These are phyloP conservation scores for Triadica sebifera DNA, from an alignment of 345 rosid genomes.

Conservation along the genomic window DNA sequence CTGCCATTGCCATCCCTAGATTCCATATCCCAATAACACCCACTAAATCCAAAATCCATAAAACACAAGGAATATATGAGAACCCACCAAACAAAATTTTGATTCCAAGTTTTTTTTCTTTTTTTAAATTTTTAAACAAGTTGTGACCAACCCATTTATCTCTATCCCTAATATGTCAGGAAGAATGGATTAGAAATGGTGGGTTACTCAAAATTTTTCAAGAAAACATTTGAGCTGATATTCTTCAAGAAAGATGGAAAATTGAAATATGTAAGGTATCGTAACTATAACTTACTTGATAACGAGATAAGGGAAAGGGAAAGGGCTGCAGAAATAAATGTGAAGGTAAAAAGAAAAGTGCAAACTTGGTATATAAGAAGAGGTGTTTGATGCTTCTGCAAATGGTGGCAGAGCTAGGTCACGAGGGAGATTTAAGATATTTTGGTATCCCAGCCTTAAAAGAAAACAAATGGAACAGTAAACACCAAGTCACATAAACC, in stretches of 20 bases:
- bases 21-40: constrained; percentile 38
- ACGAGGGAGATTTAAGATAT: constrained; percentile 21
- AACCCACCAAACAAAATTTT: constrained; percentile 16
- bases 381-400: constrained; percentile 34
- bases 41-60: constrained; percentile 28
- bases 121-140: neutral
- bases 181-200: too few species aligned
- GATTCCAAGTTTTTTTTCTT: constrained; percentile 1
- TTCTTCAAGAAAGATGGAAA: neutral
- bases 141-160: constrained; percentile 12
- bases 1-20: constrained; percentile 45
- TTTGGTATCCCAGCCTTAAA: constrained; percentile 22
- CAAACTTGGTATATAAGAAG: constrained; percentile 10
- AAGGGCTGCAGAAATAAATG: neutral
- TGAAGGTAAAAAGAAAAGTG: neutral
- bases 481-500: too few species aligned
- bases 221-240: neutral
- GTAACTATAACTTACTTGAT: constrained; percentile 7
- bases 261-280: neutral
- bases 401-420: constrained; percentile 33
- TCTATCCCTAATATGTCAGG: constrained; percentile 13
- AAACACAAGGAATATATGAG: neutral
- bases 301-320: neutral
- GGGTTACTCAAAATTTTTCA: constrained; percentile 6
- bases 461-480: too few species aligned